Evolutionary conservation across 78 protist species (phyloP), one percentile per base, ranked within the genome.

Genomic region (Pigoraptor vietnamica): DNA sequence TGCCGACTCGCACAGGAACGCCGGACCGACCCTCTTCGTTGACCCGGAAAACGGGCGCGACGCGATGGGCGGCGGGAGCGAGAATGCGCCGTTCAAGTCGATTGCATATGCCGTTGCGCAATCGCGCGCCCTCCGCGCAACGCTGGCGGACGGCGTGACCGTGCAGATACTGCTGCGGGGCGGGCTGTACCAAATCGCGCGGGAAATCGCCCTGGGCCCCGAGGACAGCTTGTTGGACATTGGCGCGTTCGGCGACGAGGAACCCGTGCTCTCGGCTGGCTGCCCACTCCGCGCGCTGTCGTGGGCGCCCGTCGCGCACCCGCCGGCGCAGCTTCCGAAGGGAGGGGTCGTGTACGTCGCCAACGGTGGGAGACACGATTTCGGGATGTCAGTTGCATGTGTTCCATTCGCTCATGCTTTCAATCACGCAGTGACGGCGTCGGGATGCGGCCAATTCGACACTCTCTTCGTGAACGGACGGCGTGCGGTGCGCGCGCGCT

Each of bases 401-500:
- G n/a, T n/a, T n/a, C n/a, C n/a, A n/a, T n/a, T n/a, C n/a, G n/a
- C n/a, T n/a, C n/a, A n/a, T n/a, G n/a, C n/a, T n/a, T n/a, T n/a
- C n/a, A n/a, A n/a, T n/a, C n/a, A n/a, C n/a, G n/a, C n/a, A n/a
- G n/a, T n/a, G n/a, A n/a, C n/a, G n/a, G n/a, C n/a, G n/a, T n/a
- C n/a, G 29, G 14, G 14, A 6, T 48, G 67, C 67, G 67, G 67
- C 67, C 21, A 10, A 24, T 89, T 89, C 91, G 55, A 39, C 32
- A 21, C 19, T 1, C 83, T 89, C 81, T 89, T 89, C 37, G 21
- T 39, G 35, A 89, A 39, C 48, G 91, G 83, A 10, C 39, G 29
- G 24, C 91, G 91, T 19, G 34, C 34, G n/a, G 81, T 89, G 29
- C 91, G 91, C 55, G 81, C 91, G 39, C 38, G 91, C 40, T 89